Percentiles rank a stretch among this genome's conserved stretches.
phyloP scores from a whole-genome alignment of 495 filamentous ascomycete species.

The Cairneyella variabilis region DNA sequence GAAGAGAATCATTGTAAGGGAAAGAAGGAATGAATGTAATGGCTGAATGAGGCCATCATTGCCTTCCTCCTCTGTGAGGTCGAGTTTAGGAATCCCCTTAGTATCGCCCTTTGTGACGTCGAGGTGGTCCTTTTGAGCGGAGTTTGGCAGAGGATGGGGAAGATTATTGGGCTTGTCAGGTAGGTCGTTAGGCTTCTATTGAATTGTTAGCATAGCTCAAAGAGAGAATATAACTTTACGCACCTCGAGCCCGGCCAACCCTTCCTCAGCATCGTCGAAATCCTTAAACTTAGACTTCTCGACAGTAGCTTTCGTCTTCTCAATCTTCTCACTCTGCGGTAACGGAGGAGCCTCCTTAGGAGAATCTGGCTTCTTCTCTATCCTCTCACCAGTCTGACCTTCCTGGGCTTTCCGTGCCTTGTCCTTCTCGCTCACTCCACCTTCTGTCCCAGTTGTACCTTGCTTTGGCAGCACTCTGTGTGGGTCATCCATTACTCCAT shows the following conservation, averaged over 20 bases:
- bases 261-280: slow-evolving; percentile 33
- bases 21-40: slow-evolving; percentile 87
- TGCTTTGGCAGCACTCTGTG: slow-evolving; percentile 67
- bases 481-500: slow-evolving; percentile 90
- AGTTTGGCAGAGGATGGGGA: slow-evolving; percentile 66
- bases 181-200: slow-evolving; percentile 76
- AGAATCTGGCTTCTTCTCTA: slow-evolving; percentile 70
- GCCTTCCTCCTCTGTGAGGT: slow-evolving; percentile 32
- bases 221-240: slow-evolving; percentile 2
- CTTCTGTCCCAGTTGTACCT: slow-evolving; percentile 82
- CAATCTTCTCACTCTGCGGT: slow-evolving; percentile 66
- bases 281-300: slow-evolving; percentile 34
- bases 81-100: slow-evolving; percentile 22
- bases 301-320: slow-evolving; percentile 32
- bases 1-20: slow-evolving; percentile 95
- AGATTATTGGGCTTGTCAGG: slow-evolving; percentile 78
- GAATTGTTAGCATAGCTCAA: slow-evolving; percentile 14
- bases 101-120: slow-evolving; percentile 53
- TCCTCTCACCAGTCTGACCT: slow-evolving; percentile 52
- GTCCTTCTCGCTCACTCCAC: slow-evolving; percentile 80
- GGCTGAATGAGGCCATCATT: slow-evolving; percentile 70
- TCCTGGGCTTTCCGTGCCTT: slow-evolving; percentile 62
- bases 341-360: slow-evolving; percentile 83
- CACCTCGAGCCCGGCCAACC: slow-evolving; percentile 67
- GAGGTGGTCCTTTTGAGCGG: slow-evolving; percentile 61